These are phyloP conservation scores for Primulina eburnea DNA, from an alignment of 257 asterid species.

Conservation along the genomic window DNA sequence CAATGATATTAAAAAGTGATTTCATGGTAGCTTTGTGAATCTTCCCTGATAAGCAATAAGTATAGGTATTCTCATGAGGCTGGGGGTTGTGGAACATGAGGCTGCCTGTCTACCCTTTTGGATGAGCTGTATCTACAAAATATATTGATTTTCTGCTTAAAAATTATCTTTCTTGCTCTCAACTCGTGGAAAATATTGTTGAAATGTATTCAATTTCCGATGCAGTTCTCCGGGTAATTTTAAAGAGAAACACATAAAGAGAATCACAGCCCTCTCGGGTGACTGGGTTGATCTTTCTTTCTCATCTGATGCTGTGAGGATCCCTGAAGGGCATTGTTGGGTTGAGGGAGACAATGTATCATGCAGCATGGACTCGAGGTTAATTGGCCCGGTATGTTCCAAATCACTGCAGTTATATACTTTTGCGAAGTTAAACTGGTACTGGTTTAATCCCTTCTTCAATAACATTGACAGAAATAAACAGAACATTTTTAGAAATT, in stretches of 20 bases:
- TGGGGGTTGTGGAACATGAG: no score
- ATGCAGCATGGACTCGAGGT: slow-evolving; percentile 74
- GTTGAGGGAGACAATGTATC: slow-evolving; percentile 83
- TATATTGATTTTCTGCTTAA: no score
- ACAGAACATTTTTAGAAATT: slow-evolving; percentile 25
- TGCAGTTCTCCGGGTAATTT: slow-evolving; percentile 72
- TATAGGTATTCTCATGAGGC: not conserved
- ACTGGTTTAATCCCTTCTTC: not conserved
- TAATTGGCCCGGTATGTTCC: slow-evolving; percentile 69
- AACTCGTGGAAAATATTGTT: no score
- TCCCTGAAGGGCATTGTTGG: slow-evolving; percentile 97
- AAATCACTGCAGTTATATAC: slow-evolving; percentile 1
- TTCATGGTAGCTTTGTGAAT: not conserved
- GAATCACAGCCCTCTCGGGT: slow-evolving; percentile 81
- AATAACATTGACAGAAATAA: not conserved
- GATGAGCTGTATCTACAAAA: no score
- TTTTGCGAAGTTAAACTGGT: not conserved
- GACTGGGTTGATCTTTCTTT: slow-evolving; percentile 57
- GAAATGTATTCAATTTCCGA: slow-evolving; percentile 7
- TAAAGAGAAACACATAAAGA: slow-evolving; percentile 65
- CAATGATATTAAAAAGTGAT: not conserved
- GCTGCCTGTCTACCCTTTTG: not conserved
- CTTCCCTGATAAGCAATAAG: not conserved
- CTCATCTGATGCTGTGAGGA: slow-evolving; percentile 46
- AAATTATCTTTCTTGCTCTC: no score